Base-by-base conservation (phyloP, 2,329 filamentous ascomycete genomes). In the Pseudogymnoascus sp. region DNA sequence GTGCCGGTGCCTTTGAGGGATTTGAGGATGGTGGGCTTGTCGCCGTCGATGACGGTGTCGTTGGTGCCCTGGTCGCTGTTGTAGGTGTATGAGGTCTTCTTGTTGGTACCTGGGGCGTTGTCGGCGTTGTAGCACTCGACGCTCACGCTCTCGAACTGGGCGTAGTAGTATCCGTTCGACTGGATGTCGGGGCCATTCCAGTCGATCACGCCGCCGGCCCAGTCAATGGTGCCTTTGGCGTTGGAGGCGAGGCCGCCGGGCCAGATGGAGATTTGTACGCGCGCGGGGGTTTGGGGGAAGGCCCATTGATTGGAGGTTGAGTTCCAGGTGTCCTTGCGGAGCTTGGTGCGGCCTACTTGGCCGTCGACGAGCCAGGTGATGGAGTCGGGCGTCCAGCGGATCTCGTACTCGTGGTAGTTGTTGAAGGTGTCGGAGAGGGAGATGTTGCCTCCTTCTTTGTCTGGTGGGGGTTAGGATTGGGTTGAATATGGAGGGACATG, bases 201-300 rank as follows among this genome's bases (percentile, higher is more conserved):
- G 80, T 96, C 83, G 67, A 99, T 93, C 61, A 83, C 78, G 70
- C 95, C 95, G 72, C 95, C 95, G 16, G 93, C 91, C 95, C 95
- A 99, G 62, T 87, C 81, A 68, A 96, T 84, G 35, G 95, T 97
- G 63, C 95, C 95, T 74, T 89, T 73, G 42, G 84, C 88, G 75
- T 97, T 97, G 72, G 81, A 82, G 8, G 85, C 77, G 56, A 90
- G 84, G 73, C 95, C 95, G 71, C 91, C 95, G 42, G 95, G 95
- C 95, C 95, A 99, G 72, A 99, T 86, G 14, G 95, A 97, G 61
- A 99, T 82, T 80, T 97, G 91, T 61, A 99, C 84, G 69, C 93
- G 90, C 14, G 93, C 79, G 3, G 95, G 95, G 0, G 93, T 96
- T 78, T 97, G 95, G 6, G 95, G 95, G 80, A 84, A 99, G 71